phyloP scores from a whole-genome alignment of 352 stramenopile genomes.

The Blastocystis sp. region DNA sequence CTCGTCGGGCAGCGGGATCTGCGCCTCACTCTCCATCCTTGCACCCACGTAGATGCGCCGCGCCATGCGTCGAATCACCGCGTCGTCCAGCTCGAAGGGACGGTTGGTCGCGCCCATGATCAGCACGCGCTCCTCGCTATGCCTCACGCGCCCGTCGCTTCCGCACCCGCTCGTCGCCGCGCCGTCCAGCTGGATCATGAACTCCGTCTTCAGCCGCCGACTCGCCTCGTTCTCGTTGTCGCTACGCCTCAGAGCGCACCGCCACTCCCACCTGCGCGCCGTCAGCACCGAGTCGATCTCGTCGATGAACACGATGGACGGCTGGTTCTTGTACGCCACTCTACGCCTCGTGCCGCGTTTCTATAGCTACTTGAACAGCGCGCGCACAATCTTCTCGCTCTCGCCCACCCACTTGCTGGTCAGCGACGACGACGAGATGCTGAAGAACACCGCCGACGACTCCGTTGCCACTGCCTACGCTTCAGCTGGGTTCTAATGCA shows the following conservation, averaged over 20 bases:
- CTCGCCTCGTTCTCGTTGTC: conserved; percentile 80
- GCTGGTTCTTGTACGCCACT: conserved; percentile 70
- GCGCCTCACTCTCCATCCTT: not conserved
- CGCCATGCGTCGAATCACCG: conserved; percentile 80
- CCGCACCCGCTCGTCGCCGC: conserved; percentile 75
- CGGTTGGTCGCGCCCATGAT: conserved; percentile 73
- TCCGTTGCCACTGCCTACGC: conserved; percentile 70
- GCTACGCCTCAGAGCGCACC: not conserved
- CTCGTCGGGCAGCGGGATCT: conserved; percentile 62
- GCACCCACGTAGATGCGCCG: conserved; percentile 83
- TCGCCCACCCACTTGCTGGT: conserved; percentile 85
- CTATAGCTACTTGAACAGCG: conserved; percentile 80
- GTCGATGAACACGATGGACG: conserved; percentile 83
- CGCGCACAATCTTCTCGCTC: conserved; percentile 82
- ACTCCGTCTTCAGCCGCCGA: conserved; percentile 84
- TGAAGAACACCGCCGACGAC: conserved; percentile 72
- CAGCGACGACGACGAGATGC: conserved; percentile 81
- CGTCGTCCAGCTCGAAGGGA: conserved; percentile 81
- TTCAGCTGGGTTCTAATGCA: too few species aligned
- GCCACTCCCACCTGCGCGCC: not conserved
- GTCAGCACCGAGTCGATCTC: conserved; percentile 83
- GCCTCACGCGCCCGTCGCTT: not conserved
- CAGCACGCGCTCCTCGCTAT: conserved; percentile 77
- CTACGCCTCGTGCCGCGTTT: conserved; percentile 74
- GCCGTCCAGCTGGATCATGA: conserved; percentile 82